Conservation (phyloP, 2,329 filamentous ascomycete species). For the Fusarium redolens region DNA sequence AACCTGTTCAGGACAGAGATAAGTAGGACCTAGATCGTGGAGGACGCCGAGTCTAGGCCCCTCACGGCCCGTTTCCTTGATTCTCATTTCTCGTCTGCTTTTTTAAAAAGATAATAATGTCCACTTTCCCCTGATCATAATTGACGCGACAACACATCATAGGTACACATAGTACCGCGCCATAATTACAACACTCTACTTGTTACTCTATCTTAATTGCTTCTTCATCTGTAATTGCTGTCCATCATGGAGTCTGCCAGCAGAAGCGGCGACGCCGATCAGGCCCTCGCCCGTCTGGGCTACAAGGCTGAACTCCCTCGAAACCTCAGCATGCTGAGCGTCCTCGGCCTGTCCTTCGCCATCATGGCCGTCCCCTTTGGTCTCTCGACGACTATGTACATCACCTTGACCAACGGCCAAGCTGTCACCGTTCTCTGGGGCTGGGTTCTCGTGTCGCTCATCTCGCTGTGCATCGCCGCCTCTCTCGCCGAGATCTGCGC, state of each 20-base stretch:
- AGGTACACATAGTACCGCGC: not conserved
- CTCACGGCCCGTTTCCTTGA: slow-evolving; percentile 26
- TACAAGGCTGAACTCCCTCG: slow-evolving; percentile 63
- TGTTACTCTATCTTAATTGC: not conserved
- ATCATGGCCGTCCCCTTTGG: slow-evolving; percentile 65
- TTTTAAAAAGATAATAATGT: slow-evolving; percentile 14
- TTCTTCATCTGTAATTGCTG: not conserved
- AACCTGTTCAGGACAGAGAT: slow-evolving; percentile 33
- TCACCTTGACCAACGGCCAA: slow-evolving; percentile 76
- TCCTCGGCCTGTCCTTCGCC: slow-evolving; percentile 62
- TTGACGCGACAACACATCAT: not conserved
- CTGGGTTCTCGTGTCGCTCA: slow-evolving; percentile 69
- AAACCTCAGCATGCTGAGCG: slow-evolving; percentile 62
- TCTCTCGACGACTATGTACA: slow-evolving; percentile 60
- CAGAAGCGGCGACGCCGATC: slow-evolving; percentile 50
- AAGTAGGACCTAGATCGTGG: slow-evolving; percentile 31
- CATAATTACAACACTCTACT: not conserved
- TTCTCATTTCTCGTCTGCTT: slow-evolving; percentile 24
- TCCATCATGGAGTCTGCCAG: slow-evolving; percentile 26
- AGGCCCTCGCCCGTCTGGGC: slow-evolving; percentile 59
- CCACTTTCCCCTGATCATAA: slow-evolving; percentile 14
- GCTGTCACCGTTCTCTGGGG: slow-evolving; percentile 81
- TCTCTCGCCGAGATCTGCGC: slow-evolving; percentile 79
- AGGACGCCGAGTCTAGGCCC: slow-evolving; percentile 26
- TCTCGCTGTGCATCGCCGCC: slow-evolving; percentile 77